phyloP scores from a whole-genome alignment of 371 early-diverging fungal species.

The Thermomucor indicae-seudaticae region DNA sequence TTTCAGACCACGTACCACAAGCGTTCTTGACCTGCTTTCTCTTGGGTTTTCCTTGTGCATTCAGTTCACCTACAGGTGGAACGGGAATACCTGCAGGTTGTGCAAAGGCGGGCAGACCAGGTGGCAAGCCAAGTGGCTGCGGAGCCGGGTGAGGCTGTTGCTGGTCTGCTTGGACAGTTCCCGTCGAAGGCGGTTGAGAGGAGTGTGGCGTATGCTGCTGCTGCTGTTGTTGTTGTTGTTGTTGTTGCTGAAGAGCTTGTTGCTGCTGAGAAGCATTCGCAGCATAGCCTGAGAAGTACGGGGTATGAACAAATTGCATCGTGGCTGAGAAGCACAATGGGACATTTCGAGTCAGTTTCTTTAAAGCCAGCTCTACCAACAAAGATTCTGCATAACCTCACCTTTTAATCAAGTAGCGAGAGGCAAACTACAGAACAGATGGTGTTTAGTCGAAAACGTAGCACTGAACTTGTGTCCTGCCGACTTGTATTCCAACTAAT shows the following conservation, averaged over 20 bases:
- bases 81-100: slow-evolving; percentile 11
- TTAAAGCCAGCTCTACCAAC: no score
- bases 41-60: slow-evolving; percentile 1
- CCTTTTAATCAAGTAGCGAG: no score
- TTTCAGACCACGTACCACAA: neutral
- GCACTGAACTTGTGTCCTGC: no score
- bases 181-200: slow-evolving; percentile 14
- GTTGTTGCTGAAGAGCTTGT: slow-evolving; percentile 12
- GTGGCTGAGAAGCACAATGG: neutral
- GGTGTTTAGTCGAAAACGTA: no score
- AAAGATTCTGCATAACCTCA: no score
- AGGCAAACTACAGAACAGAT: no score
- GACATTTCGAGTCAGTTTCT: neutral
- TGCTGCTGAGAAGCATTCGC: slow-evolving; percentile 15
- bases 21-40: neutral
- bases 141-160: slow-evolving; percentile 12
- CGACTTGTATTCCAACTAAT: no score
- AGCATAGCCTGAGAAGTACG: slow-evolving; percentile 29
- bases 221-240: slow-evolving; percentile 10
- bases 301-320: slow-evolving; percentile 32
- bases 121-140: slow-evolving; percentile 6
- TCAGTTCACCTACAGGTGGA: slow-evolving; percentile 7
- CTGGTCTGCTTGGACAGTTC: slow-evolving; percentile 6
- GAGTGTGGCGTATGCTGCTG: slow-evolving; percentile 3
- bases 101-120: neutral